These are phyloP conservation scores for Verbena officinalis DNA, from an alignment of 257 asterid genomes.

Conservation along the genomic window DNA sequence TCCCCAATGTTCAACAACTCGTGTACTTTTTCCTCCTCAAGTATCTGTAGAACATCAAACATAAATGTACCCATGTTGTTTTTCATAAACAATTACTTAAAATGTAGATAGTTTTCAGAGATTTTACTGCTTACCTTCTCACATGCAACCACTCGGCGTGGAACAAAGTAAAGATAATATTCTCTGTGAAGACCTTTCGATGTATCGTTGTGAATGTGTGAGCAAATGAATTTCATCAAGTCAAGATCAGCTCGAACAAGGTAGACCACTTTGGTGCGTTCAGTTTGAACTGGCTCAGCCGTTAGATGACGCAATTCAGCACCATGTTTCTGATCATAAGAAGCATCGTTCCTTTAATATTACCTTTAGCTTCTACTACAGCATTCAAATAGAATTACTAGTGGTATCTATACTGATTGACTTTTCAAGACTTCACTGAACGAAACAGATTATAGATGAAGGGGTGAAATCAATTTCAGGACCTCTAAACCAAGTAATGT, in stretches of 20 bases:
- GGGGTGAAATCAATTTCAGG: background rate
- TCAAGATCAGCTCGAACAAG: constrained; percentile 82
- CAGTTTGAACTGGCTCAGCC: constrained; percentile 85
- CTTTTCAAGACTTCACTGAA: background rate
- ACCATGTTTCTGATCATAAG: constrained; percentile 75
- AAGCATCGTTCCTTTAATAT: constrained; percentile 1
- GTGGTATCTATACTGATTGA: background rate
- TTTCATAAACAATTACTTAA: constrained; percentile 11
- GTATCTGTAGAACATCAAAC: constrained; percentile 52
- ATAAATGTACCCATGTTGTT: constrained; percentile 5
- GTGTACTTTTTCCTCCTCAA: constrained; percentile 91
- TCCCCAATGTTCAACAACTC: constrained; percentile 83
- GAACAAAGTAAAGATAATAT: constrained; percentile 89
- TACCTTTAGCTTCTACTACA: background rate
- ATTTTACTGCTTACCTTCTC: constrained; percentile 67
- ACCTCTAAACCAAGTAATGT: background rate
- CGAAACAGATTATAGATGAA: constrained; percentile 17
- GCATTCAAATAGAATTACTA: background rate
- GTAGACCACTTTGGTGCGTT: constrained; percentile 78
- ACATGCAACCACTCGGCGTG: constrained; percentile 88
- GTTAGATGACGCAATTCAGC: constrained; percentile 86
- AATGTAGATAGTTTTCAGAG: constrained; percentile 6
- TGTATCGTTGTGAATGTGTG: constrained; percentile 73
- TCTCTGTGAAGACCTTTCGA: constrained; percentile 90
- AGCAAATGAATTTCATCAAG: constrained; percentile 78